Percentiles rank a stretch among this genome's conserved stretches.
Conservation (phyloP, 768 basidiomycete genomes). For the Boletus sensibilis region DNA sequence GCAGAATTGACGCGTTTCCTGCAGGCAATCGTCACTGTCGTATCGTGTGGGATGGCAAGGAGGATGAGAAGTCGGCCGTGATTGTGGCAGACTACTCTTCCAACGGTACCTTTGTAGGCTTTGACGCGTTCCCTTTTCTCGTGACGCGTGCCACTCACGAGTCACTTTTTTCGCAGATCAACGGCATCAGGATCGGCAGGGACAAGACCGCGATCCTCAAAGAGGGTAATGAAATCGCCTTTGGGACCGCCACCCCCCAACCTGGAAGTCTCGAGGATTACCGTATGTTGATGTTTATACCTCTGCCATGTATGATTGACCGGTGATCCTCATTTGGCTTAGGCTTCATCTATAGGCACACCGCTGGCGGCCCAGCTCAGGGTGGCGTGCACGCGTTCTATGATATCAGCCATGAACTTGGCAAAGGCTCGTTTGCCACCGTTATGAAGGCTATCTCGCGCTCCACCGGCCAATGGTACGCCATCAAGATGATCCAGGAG, state of each 20-base stretch:
- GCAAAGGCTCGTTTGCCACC: slow-evolving; percentile 89
- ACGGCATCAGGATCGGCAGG: slow-evolving; percentile 40
- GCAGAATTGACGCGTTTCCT: slow-evolving; percentile 27
- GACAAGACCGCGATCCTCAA: slow-evolving; percentile 42
- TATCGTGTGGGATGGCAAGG: slow-evolving; percentile 37
- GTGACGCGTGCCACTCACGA: slow-evolving; percentile 10
- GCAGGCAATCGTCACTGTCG: slow-evolving; percentile 41
- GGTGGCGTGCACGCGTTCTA: slow-evolving; percentile 64
- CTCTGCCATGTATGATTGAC: neutral
- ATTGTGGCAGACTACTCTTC: slow-evolving; percentile 37
- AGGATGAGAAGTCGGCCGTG: slow-evolving; percentile 33
- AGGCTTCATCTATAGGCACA: slow-evolving; percentile 76
- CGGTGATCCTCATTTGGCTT: neutral
- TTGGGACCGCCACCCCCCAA: slow-evolving; percentile 61
- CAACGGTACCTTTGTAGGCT: slow-evolving; percentile 45
- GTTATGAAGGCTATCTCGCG: slow-evolving; percentile 82
- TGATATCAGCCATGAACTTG: slow-evolving; percentile 69
- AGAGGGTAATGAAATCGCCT: slow-evolving; percentile 81
- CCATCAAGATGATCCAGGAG: slow-evolving; percentile 83
- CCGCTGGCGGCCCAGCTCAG: slow-evolving; percentile 47
- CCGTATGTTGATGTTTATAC: slow-evolving; percentile 45
- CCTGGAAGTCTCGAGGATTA: slow-evolving; percentile 63
- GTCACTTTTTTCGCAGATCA: slow-evolving; percentile 32
- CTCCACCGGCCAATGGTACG: slow-evolving; percentile 69
- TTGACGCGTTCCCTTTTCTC: slow-evolving; percentile 17